Evolutionary conservation across 2,329 filamentous ascomycete species (phyloP).

Genomic region (Teratosphaeria nubilosa): DNA sequence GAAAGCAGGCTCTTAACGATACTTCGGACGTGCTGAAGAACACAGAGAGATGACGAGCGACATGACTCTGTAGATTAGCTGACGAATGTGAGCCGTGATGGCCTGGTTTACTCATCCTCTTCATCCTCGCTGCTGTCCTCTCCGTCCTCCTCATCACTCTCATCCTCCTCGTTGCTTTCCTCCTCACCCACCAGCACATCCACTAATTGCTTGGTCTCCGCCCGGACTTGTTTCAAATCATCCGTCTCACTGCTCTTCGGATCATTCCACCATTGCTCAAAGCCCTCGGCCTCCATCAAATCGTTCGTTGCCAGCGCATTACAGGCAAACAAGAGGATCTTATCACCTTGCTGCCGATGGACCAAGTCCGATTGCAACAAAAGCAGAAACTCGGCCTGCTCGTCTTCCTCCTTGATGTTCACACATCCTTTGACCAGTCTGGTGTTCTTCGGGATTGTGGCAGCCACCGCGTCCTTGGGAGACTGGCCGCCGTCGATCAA

Average conservation of each 20-base stretch:
- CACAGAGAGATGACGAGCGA: not conserved
- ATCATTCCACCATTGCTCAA: slow-evolving; percentile 82
- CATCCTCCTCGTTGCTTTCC: slow-evolving; percentile 54
- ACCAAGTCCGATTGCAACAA: slow-evolving; percentile 72
- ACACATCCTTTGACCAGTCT: slow-evolving; percentile 50
- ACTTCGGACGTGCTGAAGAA: not conserved
- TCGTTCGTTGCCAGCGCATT: slow-evolving; percentile 81
- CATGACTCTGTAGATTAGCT: not conserved
- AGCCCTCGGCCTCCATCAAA: slow-evolving; percentile 78
- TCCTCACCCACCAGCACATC: slow-evolving; percentile 69
- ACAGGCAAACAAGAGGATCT: slow-evolving; percentile 63
- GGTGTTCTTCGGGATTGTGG: slow-evolving; percentile 43
- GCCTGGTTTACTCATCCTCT: slow-evolving; percentile 5
- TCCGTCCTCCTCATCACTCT: slow-evolving; percentile 43
- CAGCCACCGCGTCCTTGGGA: slow-evolving; percentile 27
- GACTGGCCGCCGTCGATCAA: slow-evolving; percentile 41
- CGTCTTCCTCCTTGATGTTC: slow-evolving; percentile 39
- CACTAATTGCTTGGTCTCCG: slow-evolving; percentile 67
- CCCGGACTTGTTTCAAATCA: slow-evolving; percentile 59
- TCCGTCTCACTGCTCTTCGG: slow-evolving; percentile 56
- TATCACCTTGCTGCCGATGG: slow-evolving; percentile 52
- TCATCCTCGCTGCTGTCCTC: slow-evolving; percentile 23
- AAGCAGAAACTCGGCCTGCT: slow-evolving; percentile 78
- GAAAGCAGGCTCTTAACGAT: not conserved
- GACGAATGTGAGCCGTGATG: not conserved